Base-by-base conservation (phyloP, 352 stramenopile species). In the Pythium dissimile region DNA sequence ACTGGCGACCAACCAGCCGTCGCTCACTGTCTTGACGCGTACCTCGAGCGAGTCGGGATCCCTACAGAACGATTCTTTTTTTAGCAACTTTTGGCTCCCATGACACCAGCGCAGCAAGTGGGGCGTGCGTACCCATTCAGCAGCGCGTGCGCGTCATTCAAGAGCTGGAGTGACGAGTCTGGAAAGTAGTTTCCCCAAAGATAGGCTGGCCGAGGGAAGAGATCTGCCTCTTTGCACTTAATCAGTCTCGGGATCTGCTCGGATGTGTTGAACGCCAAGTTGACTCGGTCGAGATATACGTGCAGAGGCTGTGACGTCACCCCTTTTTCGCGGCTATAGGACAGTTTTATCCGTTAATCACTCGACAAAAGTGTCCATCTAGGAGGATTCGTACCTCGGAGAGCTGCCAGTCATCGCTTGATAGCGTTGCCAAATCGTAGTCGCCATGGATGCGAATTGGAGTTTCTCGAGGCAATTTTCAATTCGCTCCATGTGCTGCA, bases 251-350 rank as follows among this genome's bases (percentile, higher is more conserved):
- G 78, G n/a, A 86, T 59, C 8, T 77, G 62, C 7, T 72, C 39
- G 5, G 54, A 73, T 45, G 72, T 66, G 24, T 73, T 69, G 53
- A 86, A 88, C 9, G 72, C 68, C 46, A 72, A 50, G 37, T 85
- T 80, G 16, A 80, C 59, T 32, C 74, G 78, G 45, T 88, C 85
- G 24, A 82, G 63, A 28, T 86, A 88, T 46, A 86, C 27, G 53
- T 80, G 82, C 9, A 67, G 71, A 31, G 73, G 62, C 35, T 67
- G 37, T 13, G 63, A 21, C 12, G 52, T 16, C 18, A 38, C 37
- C 7, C 4, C 39, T 15, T 51, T 59, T 0, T 59, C 51, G 8
- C 51, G 51, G 21, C 39, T 46, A 30, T 8, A 41, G 34, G 20
- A 15, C 16, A 35, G 31, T 35, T 35, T 35, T 35, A 13, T 35